These are phyloP conservation scores for Falciphora oryzae DNA, from an alignment of 2,329 filamentous ascomycete genomes.

Conservation along the genomic window DNA sequence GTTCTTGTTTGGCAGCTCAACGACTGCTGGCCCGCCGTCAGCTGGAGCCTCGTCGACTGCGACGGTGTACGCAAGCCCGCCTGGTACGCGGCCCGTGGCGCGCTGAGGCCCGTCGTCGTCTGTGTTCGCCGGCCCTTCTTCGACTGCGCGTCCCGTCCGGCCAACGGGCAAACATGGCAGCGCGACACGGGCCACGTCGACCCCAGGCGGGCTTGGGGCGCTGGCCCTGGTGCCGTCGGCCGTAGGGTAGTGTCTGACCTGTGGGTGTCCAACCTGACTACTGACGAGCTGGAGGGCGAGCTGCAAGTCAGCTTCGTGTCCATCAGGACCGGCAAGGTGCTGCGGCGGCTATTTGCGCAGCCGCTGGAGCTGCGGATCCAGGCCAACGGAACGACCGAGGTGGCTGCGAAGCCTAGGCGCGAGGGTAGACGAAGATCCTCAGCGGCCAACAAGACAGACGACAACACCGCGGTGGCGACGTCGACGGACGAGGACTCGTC, in stretches of 20 bases:
- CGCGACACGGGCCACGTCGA: constrained; percentile 33
- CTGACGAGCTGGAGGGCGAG: constrained; percentile 19
- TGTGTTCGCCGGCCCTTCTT: constrained; percentile 42
- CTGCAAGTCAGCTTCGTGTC: constrained; percentile 35
- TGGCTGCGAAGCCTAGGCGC: constrained; percentile 29
- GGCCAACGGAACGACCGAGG: constrained; percentile 34
- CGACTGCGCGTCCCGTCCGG: constrained; percentile 32
- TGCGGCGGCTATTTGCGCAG: constrained; percentile 21
- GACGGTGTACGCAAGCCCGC: constrained; percentile 61
- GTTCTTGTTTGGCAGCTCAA: constrained; percentile 66
- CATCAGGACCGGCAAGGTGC: constrained; percentile 31
- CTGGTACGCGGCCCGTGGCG: constrained; percentile 39
- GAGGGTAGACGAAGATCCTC: constrained; percentile 12
- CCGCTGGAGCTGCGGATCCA: constrained; percentile 19
- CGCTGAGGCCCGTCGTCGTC: constrained; percentile 53
- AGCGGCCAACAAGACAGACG: too few relatives aligned
- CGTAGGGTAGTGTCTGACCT: constrained; percentile 33
- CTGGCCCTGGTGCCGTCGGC: not conserved
- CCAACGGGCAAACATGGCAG: constrained; percentile 16
- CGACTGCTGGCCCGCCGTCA: constrained; percentile 63
- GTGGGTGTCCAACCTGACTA: constrained; percentile 34
- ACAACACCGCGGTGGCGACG: constrained; percentile 4
- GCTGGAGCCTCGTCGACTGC: constrained; percentile 60
- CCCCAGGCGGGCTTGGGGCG: constrained; percentile 24
- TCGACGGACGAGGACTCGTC: constrained; percentile 11